These are phyloP conservation scores for Diaporthe eres DNA, from an alignment of 2,329 filamentous ascomycete genomes.

Conservation along the genomic window DNA sequence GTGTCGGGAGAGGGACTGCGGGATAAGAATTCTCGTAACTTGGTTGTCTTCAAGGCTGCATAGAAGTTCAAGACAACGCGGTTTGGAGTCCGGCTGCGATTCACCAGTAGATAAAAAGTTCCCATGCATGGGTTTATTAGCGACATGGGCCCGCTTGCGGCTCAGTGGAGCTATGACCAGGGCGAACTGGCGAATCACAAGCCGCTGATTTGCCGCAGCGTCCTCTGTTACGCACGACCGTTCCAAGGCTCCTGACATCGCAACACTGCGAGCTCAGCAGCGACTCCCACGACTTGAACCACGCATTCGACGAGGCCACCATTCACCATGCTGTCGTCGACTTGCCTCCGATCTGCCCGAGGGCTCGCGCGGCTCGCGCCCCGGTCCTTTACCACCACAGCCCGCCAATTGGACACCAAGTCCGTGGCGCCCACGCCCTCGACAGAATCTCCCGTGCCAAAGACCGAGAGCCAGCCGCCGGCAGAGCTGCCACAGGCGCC, in stretches of 20 bases:
- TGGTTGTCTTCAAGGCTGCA: neutral
- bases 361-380: conserved; percentile 59
- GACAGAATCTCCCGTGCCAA: conserved; percentile 59
- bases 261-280: conserved; percentile 2
- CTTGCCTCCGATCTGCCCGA: conserved; percentile 56
- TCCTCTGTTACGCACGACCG: conserved; percentile 18
- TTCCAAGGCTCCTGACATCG: conserved; percentile 18
- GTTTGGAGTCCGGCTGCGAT: neutral
- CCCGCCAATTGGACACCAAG: conserved; percentile 60
- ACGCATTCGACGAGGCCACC: conserved; percentile 25
- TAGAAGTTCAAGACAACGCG: neutral
- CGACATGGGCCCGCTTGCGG: conserved; percentile 10
- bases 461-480: conserved; percentile 57
- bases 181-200: neutral
- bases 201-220: conserved; percentile 9
- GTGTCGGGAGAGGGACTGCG: neutral
- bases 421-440: conserved; percentile 56
- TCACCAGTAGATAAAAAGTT: conserved; percentile 16
- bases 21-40: neutral
- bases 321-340: conserved; percentile 61
- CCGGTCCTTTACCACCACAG: conserved; percentile 64
- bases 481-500: conserved; percentile 82
- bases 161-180: conserved; percentile 20
- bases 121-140: neutral
- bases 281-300: neutral